These are phyloP conservation scores for Magnusiomyces paraingens DNA, from an alignment of 1,139 yeast genomes.

Conservation along the genomic window DNA sequence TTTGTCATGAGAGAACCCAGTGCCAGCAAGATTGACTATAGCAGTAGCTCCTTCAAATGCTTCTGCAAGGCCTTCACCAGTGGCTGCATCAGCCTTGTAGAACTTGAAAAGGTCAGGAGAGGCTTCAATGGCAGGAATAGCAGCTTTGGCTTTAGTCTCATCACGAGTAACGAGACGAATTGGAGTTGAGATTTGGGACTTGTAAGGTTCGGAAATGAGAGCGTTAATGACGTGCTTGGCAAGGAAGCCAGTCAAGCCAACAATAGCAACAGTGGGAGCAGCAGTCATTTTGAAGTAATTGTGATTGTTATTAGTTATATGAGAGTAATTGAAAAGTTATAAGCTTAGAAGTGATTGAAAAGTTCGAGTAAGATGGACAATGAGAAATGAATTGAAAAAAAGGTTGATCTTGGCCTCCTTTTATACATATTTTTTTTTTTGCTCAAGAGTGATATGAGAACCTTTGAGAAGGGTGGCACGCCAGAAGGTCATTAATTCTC, in stretches of 20 bases:
- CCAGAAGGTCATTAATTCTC: too few relatives aligned
- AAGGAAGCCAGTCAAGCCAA: conserved; percentile 49
- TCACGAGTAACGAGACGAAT: conserved; percentile 47
- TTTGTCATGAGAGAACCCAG: conserved; percentile 29
- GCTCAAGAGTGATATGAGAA: too few relatives aligned
- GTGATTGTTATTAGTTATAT: too few relatives aligned
- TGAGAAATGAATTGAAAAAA: too few relatives aligned
- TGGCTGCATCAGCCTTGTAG: conserved; percentile 23
- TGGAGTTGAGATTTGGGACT: conserved; percentile 42
- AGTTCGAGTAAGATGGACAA: too few relatives aligned
- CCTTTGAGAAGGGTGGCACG: too few relatives aligned
- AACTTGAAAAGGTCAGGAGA: conserved; percentile 24
- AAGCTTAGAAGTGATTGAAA: too few relatives aligned
- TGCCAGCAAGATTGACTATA: conserved; percentile 41
- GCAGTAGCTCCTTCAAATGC: conserved; percentile 47
- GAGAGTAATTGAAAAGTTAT: too few relatives aligned
- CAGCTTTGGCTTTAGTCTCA: conserved; percentile 33
- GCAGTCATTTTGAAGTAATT: too few relatives aligned
- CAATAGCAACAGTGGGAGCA: conserved; percentile 38
- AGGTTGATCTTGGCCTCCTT: too few relatives aligned
- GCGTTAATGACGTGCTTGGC: conserved; percentile 46
- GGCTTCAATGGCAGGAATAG: conserved; percentile 35
- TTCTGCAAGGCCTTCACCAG: conserved; percentile 29
- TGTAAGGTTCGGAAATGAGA: conserved; percentile 40
- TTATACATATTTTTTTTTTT: too few relatives aligned